Base-by-base conservation (phyloP, 2,329 filamentous ascomycete species). In the Alternaria sp. region DNA sequence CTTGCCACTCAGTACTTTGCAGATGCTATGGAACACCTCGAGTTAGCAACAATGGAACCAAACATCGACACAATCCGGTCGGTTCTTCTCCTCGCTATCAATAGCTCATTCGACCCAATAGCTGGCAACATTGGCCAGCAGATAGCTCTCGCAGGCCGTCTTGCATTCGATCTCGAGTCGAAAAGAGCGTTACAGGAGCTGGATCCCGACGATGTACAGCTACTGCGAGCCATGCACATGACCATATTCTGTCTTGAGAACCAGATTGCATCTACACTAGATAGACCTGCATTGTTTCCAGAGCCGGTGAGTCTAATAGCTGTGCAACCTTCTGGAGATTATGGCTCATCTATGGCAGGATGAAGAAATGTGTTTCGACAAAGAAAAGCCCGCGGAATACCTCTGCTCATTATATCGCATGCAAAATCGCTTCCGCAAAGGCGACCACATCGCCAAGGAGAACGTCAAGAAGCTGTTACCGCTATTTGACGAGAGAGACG, bases 221-320 rank as follows among this genome's bases (percentile, higher is more conserved):
- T 74, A 59, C 63, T 79, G 13, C 67, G 65, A 8, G 72, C 72
- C 17, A 78, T 79, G 74, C 75, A 79, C 21, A 74, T 72, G 63
- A 74, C 77, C 21, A 77, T 80, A 13, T 79, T 77, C 54, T 73
- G 72, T 49, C 66, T 79, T 3, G 77, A 79, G 36, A 79, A 79
- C 49, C 75, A 78, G 49, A 66, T 79, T 40, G 76, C 77, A 1
- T 76, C 77, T 5, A 74, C 75, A 5, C 63, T 79, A 3, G 77
- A 79, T 46, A 64, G 77, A 30, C 77, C 77, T 25, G 75, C 76
- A 28, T 70, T 74, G 12, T 79, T 79, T 36, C 77, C 76, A 19
- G 77, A 80, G 57, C 77, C 77, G 25, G 76, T 76, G 67, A 45
- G 66, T 57, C 6, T 46, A 30, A n/a, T 19, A 11, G 13, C 25